These are phyloP conservation scores for Puccinia triticina DNA, from an alignment of 1,284 basidiomycete genomes.

Conservation along the genomic window DNA sequence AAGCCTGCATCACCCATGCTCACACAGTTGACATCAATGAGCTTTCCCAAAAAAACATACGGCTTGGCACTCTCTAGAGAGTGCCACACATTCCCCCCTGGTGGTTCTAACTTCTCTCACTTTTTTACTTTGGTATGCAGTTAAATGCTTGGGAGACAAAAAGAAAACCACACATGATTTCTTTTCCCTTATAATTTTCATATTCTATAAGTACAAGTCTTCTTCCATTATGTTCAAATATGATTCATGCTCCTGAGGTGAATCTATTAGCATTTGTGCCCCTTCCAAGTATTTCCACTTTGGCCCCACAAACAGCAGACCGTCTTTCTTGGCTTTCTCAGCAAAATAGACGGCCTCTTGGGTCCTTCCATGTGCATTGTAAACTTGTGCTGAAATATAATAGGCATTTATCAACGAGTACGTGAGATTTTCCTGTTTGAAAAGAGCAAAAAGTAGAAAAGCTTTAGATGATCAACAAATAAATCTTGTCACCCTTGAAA, in stretches of 20 bases:
- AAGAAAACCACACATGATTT: too few species aligned
- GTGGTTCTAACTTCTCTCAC: too few species aligned
- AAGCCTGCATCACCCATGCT: too few species aligned
- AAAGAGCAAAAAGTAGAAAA: neutral
- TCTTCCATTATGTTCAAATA: conserved; percentile 18
- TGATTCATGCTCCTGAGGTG: conserved; percentile 10
- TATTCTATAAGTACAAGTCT: neutral
- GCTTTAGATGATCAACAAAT: neutral
- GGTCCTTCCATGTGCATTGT: conserved; percentile 23
- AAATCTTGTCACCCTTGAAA: neutral
- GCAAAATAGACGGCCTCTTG: conserved; percentile 19
- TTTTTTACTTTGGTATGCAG: too few species aligned
- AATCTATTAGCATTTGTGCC: neutral
- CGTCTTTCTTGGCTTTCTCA: conserved; percentile 15
- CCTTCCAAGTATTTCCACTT: conserved; percentile 14
- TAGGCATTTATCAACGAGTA: neutral
- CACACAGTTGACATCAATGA: too few species aligned
- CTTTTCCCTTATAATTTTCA: too few species aligned
- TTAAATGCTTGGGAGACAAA: too few species aligned
- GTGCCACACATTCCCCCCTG: too few species aligned
- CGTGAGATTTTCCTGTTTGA: conserved; percentile 16
- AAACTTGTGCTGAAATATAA: conserved; percentile 28
- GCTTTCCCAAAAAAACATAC: too few species aligned
- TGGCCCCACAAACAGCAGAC: conserved; percentile 10
- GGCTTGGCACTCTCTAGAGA: too few species aligned